A percentile compares a stretch with the other conserved stretches of the same genome.
These are phyloP conservation scores for Fusarium nisikadoi DNA, from an alignment of 2,329 filamentous ascomycete species.

Conservation along the genomic window DNA sequence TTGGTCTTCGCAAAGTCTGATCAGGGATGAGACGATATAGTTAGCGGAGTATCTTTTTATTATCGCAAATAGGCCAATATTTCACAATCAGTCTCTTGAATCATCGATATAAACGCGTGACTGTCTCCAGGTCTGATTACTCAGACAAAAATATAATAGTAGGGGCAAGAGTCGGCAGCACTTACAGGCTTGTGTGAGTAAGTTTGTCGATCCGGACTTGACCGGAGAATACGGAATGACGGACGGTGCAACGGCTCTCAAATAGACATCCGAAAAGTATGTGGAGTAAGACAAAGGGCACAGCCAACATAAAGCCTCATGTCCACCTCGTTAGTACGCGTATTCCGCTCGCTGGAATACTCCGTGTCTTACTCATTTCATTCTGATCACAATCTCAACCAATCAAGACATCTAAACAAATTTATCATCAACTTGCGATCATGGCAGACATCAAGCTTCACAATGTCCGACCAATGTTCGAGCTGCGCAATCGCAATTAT, in stretches of 20 bases:
- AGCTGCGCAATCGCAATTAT: background rate
- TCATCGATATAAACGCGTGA: background rate
- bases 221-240: background rate
- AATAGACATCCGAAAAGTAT: background rate
- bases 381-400: background rate
- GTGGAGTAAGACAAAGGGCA: background rate
- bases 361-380: background rate
- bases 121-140: rapidly evolving
- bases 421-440: background rate
- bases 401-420: background rate
- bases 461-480: background rate
- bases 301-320: background rate
- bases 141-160: background rate
- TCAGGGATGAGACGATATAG: background rate
- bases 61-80: background rate
- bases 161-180: background rate
- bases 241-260: background rate
- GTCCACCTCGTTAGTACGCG: background rate
- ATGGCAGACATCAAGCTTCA: background rate
- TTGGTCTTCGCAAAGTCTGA: background rate
- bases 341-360: background rate
- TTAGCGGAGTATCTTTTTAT: background rate
- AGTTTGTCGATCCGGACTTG: background rate
- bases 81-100: background rate
- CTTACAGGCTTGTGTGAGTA: background rate